Evolutionary conservation across 2,329 filamentous ascomycete species (phyloP), one percentile per base, ranked within the genome.

Genomic region (Ploettnerulaceae sp.): DNA sequence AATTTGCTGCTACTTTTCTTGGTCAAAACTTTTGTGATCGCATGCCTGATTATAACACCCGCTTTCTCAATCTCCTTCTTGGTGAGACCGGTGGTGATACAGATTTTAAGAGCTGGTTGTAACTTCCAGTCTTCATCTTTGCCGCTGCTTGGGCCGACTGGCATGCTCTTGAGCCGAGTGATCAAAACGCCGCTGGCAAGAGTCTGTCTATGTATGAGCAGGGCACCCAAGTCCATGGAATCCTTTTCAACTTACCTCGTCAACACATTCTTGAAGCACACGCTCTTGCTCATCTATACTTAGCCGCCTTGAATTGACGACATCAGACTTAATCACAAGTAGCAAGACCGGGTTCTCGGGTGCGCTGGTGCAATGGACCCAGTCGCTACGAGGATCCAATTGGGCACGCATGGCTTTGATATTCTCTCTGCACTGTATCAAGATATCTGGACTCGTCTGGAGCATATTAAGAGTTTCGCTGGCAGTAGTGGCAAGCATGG

Each of bases 31-130:
- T 95, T 96, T 41, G 90, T 95, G 56, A 97, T 87, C 11, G 93
- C 91, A 69, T 96, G 90, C 50, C 91, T 77, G 57, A 98, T 90
- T 7, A 79, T 82, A 6, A 84, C 81, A 11, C 90, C 93, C 0
- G 93, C 89, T 72, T 94, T 95, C 70, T 98, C 94, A 45, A 90
- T 86, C 66, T 98, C 93, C 71, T 95, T 96, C 73, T 86, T 94
- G 18, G 86, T 86, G 52, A 98, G 71, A 1, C 86, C 93, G 4
- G 80, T 86, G 0, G 90, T 95, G 44, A 96, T 74, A 63, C 91
- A 97, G 9, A 97, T 79, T 69, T 97, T 96, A 52, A 98, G 75
- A 0, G 89, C 88, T 7, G 93, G 88, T 57, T 79, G 75, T n/a
- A 83, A 73, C 50, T 79, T 76, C 72, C 84, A 87, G 26, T 75